A percentile compares a stretch with the other conserved stretches of the same genome.
phyloP scores from a whole-genome alignment of 306 rosid species.

The Cicer bijugum region DNA sequence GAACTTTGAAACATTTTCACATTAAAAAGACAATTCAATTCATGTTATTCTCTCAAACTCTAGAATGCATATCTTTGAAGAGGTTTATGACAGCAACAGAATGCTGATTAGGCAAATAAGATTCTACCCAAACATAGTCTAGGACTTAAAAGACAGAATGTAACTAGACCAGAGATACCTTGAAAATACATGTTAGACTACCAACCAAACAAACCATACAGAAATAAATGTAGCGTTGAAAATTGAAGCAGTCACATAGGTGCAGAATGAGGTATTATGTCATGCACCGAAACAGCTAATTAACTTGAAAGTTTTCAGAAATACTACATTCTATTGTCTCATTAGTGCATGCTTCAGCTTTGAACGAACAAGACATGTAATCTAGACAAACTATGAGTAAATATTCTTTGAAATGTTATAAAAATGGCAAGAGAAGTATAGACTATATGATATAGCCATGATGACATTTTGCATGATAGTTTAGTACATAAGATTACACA shows the following conservation, averaged over 20 bases:
- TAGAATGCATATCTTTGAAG: not conserved
- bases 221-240: not conserved
- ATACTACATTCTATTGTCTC: constrained; percentile 3
- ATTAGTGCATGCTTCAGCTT: constrained; percentile 9
- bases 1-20: constrained; percentile 25
- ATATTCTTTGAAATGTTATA: not conserved
- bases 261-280: constrained; percentile 3
- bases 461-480: not conserved
- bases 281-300: constrained; percentile 17
- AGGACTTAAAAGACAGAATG: too few species aligned
- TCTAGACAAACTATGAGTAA: not conserved
- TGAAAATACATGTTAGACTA: not conserved
- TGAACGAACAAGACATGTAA: constrained; percentile 1
- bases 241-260: constrained; percentile 14
- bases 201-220: not conserved
- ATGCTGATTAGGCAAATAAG: not conserved
- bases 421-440: constrained; percentile 10
- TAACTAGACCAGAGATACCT: too few species aligned
- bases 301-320: not conserved
- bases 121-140: not conserved
- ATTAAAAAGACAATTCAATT: constrained; percentile 21
- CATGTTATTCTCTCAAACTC: constrained; percentile 19
- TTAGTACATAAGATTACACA: not conserved
- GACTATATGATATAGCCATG: not conserved
- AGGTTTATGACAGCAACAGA: constrained; percentile 5